phyloP scores from a whole-genome alignment of 2,329 filamentous ascomycete genomes.

The Colletotrichum musicola region DNA sequence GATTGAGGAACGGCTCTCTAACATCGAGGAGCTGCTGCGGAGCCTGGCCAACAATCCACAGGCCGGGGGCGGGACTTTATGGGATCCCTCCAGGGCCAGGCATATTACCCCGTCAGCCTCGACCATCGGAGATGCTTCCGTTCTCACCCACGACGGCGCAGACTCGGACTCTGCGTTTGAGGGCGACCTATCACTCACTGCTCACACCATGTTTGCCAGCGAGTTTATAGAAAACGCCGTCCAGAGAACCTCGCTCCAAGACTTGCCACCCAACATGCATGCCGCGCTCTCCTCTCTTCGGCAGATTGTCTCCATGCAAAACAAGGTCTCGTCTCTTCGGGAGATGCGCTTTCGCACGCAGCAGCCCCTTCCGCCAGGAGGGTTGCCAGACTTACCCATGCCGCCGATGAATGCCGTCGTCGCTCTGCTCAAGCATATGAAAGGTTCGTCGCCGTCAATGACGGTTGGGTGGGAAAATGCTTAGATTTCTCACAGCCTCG shows the following conservation, averaged over 20 bases:
- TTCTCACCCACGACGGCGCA: conserved; percentile 50
- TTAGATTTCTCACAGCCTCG: conserved; percentile 49
- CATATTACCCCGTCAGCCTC: conserved; percentile 42
- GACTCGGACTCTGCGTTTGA: conserved; percentile 58
- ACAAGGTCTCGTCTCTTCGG: conserved; percentile 53
- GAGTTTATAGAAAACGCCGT: conserved; percentile 68
- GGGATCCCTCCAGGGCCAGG: conserved; percentile 34
- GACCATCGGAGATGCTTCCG: conserved; percentile 37
- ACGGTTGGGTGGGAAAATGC: background rate
- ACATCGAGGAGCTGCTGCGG: conserved; percentile 58
- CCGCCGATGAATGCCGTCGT: conserved; percentile 66
- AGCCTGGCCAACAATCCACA: conserved; percentile 49
- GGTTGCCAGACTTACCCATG: conserved; percentile 65
- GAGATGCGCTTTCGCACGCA: conserved; percentile 61
- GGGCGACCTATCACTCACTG: conserved; percentile 62
- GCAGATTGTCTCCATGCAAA: conserved; percentile 66
- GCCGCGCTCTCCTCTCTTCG: conserved; percentile 64
- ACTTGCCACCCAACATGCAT: conserved; percentile 64
- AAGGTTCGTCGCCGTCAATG: conserved; percentile 47
- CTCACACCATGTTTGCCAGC: conserved; percentile 66
- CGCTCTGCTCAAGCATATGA: conserved; percentile 61
- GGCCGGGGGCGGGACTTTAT: conserved; percentile 27
- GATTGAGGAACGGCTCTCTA: conserved; percentile 59
- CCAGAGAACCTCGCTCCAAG: conserved; percentile 58
- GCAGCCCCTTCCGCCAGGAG: conserved; percentile 58